A percentile compares a stretch with the other conserved stretches of the same genome.
phyloP scores from a whole-genome alignment of 768 basidiomycete genomes.

The Suillus tomentosus region DNA sequence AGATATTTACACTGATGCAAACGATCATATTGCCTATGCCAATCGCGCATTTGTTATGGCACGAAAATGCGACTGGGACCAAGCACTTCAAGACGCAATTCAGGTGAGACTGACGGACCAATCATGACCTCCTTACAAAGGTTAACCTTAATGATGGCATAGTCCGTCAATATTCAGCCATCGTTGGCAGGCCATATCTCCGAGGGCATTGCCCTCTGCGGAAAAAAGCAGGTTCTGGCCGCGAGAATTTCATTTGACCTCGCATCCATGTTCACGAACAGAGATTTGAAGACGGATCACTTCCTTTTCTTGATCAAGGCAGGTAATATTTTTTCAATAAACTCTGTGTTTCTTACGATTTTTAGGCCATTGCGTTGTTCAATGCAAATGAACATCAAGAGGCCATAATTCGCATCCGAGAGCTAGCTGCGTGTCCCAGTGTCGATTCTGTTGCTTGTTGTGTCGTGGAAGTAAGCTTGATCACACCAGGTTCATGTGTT shows the following conservation, averaged over 20 bases:
- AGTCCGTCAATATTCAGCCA: too few relatives aligned
- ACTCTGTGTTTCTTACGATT: neutral
- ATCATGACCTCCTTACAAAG: too few relatives aligned
- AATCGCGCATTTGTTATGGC: neutral
- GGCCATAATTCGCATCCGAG: neutral
- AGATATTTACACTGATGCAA: neutral
- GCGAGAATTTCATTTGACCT: too few relatives aligned
- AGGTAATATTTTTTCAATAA: neutral
- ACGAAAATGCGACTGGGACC: neutral
- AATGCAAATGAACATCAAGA: neutral
- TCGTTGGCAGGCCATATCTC: too few relatives aligned
- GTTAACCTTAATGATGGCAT: too few relatives aligned
- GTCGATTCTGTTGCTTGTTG: neutral
- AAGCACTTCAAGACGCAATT: neutral
- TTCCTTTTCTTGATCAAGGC: neutral
- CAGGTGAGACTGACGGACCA: too few relatives aligned
- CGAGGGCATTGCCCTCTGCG: too few relatives aligned
- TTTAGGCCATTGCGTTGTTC: neutral
- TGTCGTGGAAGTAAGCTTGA: neutral
- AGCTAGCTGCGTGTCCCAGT: neutral
- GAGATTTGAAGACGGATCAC: too few relatives aligned
- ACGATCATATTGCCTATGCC: neutral
- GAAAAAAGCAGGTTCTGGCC: too few relatives aligned
- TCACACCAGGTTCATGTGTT: neutral
- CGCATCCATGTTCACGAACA: too few relatives aligned